Base-by-base conservation (phyloP, 768 basidiomycete genomes). In the Paxillus rubicundulus region DNA sequence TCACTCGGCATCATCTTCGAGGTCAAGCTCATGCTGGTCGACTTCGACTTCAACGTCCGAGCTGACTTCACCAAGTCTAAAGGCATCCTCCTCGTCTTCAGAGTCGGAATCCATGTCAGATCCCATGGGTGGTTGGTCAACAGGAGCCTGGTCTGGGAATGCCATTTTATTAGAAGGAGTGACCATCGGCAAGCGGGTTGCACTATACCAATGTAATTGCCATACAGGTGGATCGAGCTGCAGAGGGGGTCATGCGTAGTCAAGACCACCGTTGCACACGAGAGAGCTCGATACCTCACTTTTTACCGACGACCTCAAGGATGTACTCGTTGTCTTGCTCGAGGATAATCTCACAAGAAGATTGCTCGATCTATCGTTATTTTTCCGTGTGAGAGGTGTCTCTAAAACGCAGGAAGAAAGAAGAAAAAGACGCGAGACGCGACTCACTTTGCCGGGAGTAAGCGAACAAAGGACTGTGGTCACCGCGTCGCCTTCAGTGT, bases 11-110 rank as follows among this genome's bases (percentile, higher is more conserved):
- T 72, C 70, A 6, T 70, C 72, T 24, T 70, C 71, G 16, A 74
- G 79, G 52, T 82, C 82, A 33, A 87, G 55, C 13, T 81, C 84
- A 49, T 82, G 57, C 24, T 85, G 86, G 34, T 78, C 78, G 1
- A 76, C 75, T 57, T 86, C 76, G 61, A 92, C 77, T 92, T 92
- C 89, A 37, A 91, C 88, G 61, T 93, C 92, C 6, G 86, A 91
- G 71, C 85, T 86, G 48, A 92, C 85, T 52, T 89, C 86, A 36
- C 77, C 79, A n/a, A 89, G 77, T 59, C 84, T 78, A 55, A 79
- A 87, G 0, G 58, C 65, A 1, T 72, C 83, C 45, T 82, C 84
- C 39, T 87, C 80, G 20, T 70, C 65, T 27, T 59, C 77, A 27
- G 47, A 49, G 2, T 65, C 66, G 7, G 74, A 73, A 20, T 83